Base-by-base conservation (phyloP, 2,329 filamentous ascomycete genomes). In the Aspergillus aculeatus region DNA sequence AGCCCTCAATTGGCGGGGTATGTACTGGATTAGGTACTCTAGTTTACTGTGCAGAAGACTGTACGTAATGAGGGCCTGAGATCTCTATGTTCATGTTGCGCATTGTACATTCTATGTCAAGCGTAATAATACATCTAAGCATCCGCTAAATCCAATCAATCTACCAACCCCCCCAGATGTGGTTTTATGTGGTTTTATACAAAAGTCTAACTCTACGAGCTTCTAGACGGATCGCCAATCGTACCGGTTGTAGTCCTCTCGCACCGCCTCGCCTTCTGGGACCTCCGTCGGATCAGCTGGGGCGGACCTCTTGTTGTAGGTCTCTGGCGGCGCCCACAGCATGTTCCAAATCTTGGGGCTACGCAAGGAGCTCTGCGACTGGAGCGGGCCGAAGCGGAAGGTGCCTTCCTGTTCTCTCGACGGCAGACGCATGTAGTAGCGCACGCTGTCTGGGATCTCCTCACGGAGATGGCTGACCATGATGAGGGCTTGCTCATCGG, bases 381-480 rank as follows among this genome's bases (percentile, higher is more conserved):
- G 63, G 19, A 76, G 61, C 7, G 65, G 56, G 5, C 73, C 74
- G 29, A 71, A 65, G 5, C 68, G 68, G 62, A 77, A 76, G 56
- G 74, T 64, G 1, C 61, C 50, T 0, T 57, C 64, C 21, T 68
- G 67, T 6, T 58, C 67, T 19, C 66, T 68, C 5, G 73, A 74
- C 2, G 94, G 92, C 31, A 97, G 79, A 72, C 91, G 93, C 54
- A 98, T 81, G 89, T 90, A 98, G 71, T 96, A 87, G 50, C 91
- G 80, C 24, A 97, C 84, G 65, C 88, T 89, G 53, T 89, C 87
- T 0, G 95, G 95, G 10, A 98, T 90, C 75, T 99, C 95, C 68
- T 96, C 92, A 63, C 87, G 88, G 62, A 94, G 83, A 77, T 99
- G 95, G 62, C 92, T 95, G 61, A 98, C 94, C 64, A 93, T 92